These are phyloP conservation scores for Wickerhamiella sorbophila DNA, from an alignment of 805 yeast species.

Conservation along the genomic window DNA sequence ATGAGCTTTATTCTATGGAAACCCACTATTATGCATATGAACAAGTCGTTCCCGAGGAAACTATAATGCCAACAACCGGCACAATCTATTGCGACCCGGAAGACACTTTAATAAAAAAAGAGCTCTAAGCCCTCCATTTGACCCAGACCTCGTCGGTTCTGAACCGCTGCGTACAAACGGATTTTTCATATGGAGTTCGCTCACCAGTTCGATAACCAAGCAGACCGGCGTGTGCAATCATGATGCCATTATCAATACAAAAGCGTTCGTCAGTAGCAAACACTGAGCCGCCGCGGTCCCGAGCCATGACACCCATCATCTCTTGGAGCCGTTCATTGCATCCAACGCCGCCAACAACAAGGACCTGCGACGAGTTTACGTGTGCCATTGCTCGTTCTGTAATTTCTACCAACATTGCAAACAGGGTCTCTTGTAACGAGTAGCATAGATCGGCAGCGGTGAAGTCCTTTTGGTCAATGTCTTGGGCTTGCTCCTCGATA, in stretches of 20 bases:
- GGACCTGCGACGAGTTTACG: constrained; percentile 73
- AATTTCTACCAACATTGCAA: constrained; percentile 93
- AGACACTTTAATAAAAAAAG: not conserved
- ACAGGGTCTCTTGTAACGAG: constrained; percentile 81
- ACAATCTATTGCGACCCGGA: not conserved
- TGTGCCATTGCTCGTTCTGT: constrained; percentile 99
- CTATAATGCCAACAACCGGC: not conserved
- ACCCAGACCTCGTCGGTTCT: constrained; percentile 89
- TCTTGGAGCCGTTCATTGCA: constrained; percentile 81
- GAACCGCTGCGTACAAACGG: constrained; percentile 86
- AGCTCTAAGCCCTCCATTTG: constrained; percentile 57
- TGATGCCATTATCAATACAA: constrained; percentile 94
- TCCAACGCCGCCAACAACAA: constrained; percentile 98
- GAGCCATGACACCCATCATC: constrained; percentile 94
- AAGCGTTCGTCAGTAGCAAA: constrained; percentile 94
- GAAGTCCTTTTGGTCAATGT: constrained; percentile 28
- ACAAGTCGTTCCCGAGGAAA: too few species aligned
- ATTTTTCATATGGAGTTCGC: constrained; percentile 39
- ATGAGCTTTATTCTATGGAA: too few species aligned
- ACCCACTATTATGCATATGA: too few species aligned
- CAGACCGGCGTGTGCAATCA: constrained; percentile 98
- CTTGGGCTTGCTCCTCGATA: constrained; percentile 68
- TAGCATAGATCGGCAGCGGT: constrained; percentile 83
- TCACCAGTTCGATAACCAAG: constrained; percentile 74
- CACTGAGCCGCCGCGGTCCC: constrained; percentile 75